Evolutionary conservation across 306 rosid genomes (phyloP), one percentile per base, ranked within the genome.

Genomic region (Morella rubra): DNA sequence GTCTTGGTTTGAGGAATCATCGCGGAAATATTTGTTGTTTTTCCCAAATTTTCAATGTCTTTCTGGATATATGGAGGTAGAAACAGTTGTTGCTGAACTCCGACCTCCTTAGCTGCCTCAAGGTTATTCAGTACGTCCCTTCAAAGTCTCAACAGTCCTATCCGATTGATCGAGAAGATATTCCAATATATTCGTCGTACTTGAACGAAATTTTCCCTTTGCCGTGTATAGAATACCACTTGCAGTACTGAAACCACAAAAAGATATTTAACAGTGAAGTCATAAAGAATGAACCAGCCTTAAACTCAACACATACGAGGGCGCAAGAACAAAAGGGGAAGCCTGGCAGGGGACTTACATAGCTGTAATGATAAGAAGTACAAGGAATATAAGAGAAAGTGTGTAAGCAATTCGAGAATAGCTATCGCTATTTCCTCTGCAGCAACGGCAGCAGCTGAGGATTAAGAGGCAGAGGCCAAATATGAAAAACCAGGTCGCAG

Each of bases 401-500:
- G 51, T 71, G 73, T 68, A 84, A 18, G 81, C 75, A 1, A 22
- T 32, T 58, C 53, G 83, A 74, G 86, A 84, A 77, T 79, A 81
- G 61, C 75, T 67, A 1, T 60, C 37, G 65, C 37, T 72, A 3
- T 32, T 32, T 32, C 37, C 46, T 41, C 37, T 14, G 40, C 24
- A 77, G 62, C 75, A 76, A 51, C 76, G 75, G 81, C 85, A 52
- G 69, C 79, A 77, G 54, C 82, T 69, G 15, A 85, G 81, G 76
- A 87, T 49, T 77, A 86, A 37, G 51, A 87, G 20, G 14, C 64
- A 58, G 19, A 58, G 32, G 27, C 69, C 81, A 11, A 84, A 75
- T 20, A 87, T 80, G 59, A 86, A 41, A 76, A 92, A 90, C 97
- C 97, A 92, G 19, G 85, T 19, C 6, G 82, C 87, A 59, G 93